A percentile compares a stretch with the other conserved stretches of the same genome.
phyloP scores from a whole-genome alignment of 1,284 basidiomycete genomes.

The Ganoderma sinense region DNA sequence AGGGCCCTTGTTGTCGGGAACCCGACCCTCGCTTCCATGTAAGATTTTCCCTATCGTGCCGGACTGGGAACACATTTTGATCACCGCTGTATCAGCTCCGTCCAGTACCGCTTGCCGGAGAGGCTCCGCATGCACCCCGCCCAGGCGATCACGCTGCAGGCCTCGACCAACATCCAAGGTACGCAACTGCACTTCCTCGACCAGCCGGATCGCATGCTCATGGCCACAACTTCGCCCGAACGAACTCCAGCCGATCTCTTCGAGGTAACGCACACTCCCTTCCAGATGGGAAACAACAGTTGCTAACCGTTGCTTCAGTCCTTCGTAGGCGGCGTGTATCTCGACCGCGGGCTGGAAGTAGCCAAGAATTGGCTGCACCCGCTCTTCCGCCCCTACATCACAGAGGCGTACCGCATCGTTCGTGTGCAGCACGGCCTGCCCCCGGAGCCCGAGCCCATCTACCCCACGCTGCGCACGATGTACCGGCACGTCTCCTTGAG shows the following conservation, averaged over 20 bases:
- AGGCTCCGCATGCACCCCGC: constrained; percentile 68
- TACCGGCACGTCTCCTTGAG: constrained; percentile 25
- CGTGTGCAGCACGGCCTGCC: constrained; percentile 70
- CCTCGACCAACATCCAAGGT: constrained; percentile 77
- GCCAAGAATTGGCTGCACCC: constrained; percentile 64
- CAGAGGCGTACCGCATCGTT: constrained; percentile 65
- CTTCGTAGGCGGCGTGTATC: constrained; percentile 76
- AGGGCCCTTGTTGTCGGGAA: constrained; percentile 76
- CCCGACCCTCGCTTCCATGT: constrained; percentile 74
- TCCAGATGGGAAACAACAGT: no score
- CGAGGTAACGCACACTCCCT: constrained; percentile 56
- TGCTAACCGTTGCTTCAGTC: constrained; percentile 51
- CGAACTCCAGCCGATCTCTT: constrained; percentile 72
- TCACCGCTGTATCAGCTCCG: constrained; percentile 51
- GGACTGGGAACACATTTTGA: background rate
- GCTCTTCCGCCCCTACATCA: constrained; percentile 68
- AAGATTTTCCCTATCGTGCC: constrained; percentile 34
- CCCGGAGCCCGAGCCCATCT: constrained; percentile 40
- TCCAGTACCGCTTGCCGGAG: constrained; percentile 67
- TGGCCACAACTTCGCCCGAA: background rate
- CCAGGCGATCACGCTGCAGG: constrained; percentile 70
- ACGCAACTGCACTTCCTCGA: constrained; percentile 24
- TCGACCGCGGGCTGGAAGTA: constrained; percentile 66
- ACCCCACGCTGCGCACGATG: constrained; percentile 23
- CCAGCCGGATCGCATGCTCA: background rate